Evolutionary conservation across 495 filamentous ascomycete genomes (phyloP), one percentile per base, ranked within the genome.

Genomic region (Penicillium antarcticum): DNA sequence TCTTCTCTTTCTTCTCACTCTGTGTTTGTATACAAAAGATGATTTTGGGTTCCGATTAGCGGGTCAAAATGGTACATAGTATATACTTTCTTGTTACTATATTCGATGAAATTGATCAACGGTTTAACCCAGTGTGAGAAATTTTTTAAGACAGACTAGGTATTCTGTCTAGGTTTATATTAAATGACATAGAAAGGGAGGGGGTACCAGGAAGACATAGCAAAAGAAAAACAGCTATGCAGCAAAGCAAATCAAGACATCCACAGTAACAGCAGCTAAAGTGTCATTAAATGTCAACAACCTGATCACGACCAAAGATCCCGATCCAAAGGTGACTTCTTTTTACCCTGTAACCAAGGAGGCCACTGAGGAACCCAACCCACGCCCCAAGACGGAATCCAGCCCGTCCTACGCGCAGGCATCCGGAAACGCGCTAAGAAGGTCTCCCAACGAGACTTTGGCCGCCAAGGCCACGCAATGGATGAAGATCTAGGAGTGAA

Each of bases 401-500:
- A 49, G 17, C 47, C 47, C 34, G 9, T 24, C n/a, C 4, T 48
- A 44, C 18, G 48, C 21, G 33, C 50, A 63, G 6, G 52, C 57
- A 39, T 19, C 16, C 12, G 56, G 44, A 55, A 61, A 4, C 33
- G 61, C 1, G 36, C 37, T 18, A 52, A 38, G 10, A 57, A 45
- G 0, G 41, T 24, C 24, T 52, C 46, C 32, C 33, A 24, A 3
- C 47, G 53, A 14, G 57, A 52, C 6, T 48, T 56, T 5, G 33
- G 49, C 12, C 52, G 51, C 67, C 66, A 71, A 14, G 65, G 66
- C 66, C 64, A 70, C 13, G 45, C 18, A 12, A 39, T 41, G 18
- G 60, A 60, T 0, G 58, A 53, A n/a, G 33, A 26, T 7, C 41
- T 48, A 3, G 45, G 9, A 1, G 52, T 38, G 18, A 62, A 56